Evolutionary conservation across 1,139 yeast genomes (phyloP).

Genomic region (Debaryomycetaceae sp.): DNA sequence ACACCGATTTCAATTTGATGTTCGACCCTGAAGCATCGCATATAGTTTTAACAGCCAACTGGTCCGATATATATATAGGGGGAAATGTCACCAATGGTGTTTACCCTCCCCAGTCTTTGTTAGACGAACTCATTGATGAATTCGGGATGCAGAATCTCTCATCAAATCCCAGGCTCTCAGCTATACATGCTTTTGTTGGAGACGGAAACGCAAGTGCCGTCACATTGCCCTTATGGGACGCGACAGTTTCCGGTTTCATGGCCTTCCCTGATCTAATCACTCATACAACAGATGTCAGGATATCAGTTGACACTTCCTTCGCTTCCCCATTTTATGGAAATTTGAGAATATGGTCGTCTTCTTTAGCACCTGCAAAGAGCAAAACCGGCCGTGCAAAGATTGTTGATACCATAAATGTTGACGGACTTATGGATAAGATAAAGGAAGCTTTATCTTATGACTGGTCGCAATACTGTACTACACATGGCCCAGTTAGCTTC

Average conservation of each 20-base stretch:
- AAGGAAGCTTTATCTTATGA: slow-evolving; percentile 26
- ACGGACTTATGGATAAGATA: slow-evolving; percentile 22
- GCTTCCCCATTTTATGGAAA: slow-evolving; percentile 39
- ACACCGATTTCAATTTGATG: slow-evolving; percentile 39
- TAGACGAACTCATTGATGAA: background rate
- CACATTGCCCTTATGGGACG: slow-evolving; percentile 39
- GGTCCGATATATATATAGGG: slow-evolving; percentile 34
- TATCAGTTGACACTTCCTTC: slow-evolving; percentile 34
- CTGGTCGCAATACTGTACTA: slow-evolving; percentile 30
- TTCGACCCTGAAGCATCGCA: slow-evolving; percentile 46
- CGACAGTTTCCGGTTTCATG: slow-evolving; percentile 31
- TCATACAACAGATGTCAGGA: slow-evolving; percentile 20
- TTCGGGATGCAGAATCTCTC: slow-evolving; percentile 12
- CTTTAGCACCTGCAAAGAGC: slow-evolving; percentile 24
- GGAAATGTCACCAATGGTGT: slow-evolving; percentile 38
- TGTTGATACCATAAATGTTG: slow-evolving; percentile 24
- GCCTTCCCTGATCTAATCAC: slow-evolving; percentile 28
- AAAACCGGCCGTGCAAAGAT: slow-evolving; percentile 32
- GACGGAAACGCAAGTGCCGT: slow-evolving; percentile 21
- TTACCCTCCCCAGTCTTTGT: slow-evolving; percentile 30
- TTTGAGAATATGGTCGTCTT: slow-evolving; percentile 30
- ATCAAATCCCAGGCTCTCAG: slow-evolving; percentile 19
- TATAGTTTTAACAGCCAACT: slow-evolving; percentile 33
- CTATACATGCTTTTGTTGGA: slow-evolving; percentile 20
- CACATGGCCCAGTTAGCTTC: no score